These are phyloP conservation scores for Penicillium sp. DNA, from an alignment of 2,329 filamentous ascomycete genomes.

Conservation along the genomic window DNA sequence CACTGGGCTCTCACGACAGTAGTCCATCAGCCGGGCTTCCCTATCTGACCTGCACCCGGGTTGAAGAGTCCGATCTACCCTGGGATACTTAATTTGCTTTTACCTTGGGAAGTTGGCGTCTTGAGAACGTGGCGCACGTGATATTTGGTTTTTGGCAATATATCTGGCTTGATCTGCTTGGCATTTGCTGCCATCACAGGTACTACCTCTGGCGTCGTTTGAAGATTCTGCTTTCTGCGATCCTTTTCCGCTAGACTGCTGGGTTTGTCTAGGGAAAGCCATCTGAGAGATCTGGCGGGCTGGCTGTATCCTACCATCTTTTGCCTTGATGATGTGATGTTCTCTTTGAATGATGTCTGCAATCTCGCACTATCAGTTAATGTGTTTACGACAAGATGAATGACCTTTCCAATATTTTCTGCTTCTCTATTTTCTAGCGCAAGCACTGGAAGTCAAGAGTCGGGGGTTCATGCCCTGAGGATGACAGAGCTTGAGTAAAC, in stretches of 20 bases:
- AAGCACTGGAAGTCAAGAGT: not conserved
- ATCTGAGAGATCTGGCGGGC: not conserved
- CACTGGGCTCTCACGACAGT: conserved; percentile 27
- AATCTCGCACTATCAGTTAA: conserved; percentile 8
- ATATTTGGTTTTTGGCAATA: not conserved
- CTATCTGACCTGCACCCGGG: conserved; percentile 66
- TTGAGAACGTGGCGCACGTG: not conserved
- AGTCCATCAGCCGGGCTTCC: conserved; percentile 52
- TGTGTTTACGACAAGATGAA: conserved; percentile 26
- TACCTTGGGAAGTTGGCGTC: conserved; percentile 10
- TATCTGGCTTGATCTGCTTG: not conserved
- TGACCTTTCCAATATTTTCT: not conserved
- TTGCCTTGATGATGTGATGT: conserved; percentile 19
- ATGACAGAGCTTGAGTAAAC: not conserved
- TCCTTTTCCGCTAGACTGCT: conserved; percentile 10
- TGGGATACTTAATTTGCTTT: conserved; percentile 45
- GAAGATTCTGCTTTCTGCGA: not conserved
- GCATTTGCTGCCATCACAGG: not conserved
- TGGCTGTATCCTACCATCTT: conserved; percentile 8
- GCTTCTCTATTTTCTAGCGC: not conserved
- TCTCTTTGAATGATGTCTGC: conserved; percentile 12
- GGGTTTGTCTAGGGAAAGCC: conserved; percentile 7
- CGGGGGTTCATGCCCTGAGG: not conserved
- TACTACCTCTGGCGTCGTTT: not conserved
- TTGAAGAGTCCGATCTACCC: conserved; percentile 64